phyloP scores from a whole-genome alignment of 371 early-diverging fungal genomes.

The Entomophthora muscae region DNA sequence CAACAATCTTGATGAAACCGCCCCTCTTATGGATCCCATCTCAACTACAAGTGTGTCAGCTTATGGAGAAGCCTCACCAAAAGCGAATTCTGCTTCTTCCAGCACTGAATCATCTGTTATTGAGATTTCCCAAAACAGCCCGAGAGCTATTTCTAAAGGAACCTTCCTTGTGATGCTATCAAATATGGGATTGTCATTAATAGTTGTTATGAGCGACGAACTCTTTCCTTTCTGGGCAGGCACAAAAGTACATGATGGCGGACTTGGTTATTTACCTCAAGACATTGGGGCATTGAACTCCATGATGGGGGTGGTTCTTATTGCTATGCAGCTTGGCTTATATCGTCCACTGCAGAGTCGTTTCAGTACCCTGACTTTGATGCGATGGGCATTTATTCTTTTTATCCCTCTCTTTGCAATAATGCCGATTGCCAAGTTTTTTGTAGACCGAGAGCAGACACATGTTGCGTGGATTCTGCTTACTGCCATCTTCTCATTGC shows the following conservation, averaged over 20 bases:
- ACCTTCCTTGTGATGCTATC: background rate
- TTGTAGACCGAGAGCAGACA: slow-evolving; percentile 8
- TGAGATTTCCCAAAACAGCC: too few relatives aligned
- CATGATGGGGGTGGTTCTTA: slow-evolving; percentile 26
- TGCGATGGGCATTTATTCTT: slow-evolving; percentile 21
- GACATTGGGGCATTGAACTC: slow-evolving; percentile 38
- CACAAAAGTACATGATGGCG: slow-evolving; percentile 27
- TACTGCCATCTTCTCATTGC: slow-evolving; percentile 19
- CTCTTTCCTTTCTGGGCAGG: slow-evolving; percentile 43
- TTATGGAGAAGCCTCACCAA: too few relatives aligned
- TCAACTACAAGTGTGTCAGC: too few relatives aligned
- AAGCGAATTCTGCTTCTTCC: too few relatives aligned
- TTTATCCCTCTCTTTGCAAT: slow-evolving; percentile 22
- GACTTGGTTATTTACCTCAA: slow-evolving; percentile 29
- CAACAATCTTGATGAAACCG: background rate
- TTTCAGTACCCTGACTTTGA: slow-evolving; percentile 25
- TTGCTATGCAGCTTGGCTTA: slow-evolving; percentile 28
- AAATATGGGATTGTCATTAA: slow-evolving; percentile 28
- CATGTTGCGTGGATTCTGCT: slow-evolving; percentile 17
- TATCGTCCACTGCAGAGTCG: slow-evolving; percentile 28
- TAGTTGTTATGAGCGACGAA: slow-evolving; percentile 55
- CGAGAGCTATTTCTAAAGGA: background rate
- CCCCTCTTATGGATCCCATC: too few relatives aligned
- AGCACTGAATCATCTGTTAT: too few relatives aligned
- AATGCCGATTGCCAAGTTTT: slow-evolving; percentile 18